Evolutionary conservation across 2,329 filamentous ascomycete species (phyloP), one percentile per base, ranked within the genome.

Genomic region (Fusarium avenaceum): DNA sequence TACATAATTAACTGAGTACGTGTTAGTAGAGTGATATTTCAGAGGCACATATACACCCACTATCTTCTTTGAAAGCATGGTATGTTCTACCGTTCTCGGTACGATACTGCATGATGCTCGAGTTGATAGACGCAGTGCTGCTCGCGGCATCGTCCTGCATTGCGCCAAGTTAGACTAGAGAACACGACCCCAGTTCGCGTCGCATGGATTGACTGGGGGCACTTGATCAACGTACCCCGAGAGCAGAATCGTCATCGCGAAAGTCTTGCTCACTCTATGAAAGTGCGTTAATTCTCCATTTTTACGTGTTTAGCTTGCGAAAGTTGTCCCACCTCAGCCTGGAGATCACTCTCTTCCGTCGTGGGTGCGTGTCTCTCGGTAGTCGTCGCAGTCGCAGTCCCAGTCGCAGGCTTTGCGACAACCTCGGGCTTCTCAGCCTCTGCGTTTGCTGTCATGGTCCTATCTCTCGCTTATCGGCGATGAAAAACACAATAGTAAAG

Each of bases 1-100:
- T 9, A 76, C 70, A 46, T 77, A 77, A 54, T 71, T 71, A 22
- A 72, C 66, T 69, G 3, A 3, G 4, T 1, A 6, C 11, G 13
- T 8, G 6, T 65, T 15, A 60, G 40, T 4, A 20, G 14, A 1
- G 13, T 17, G 30, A 8, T 1, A 14, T 14, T 1, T 5, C 4
- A 7, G 4, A 6, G 7, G 3, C 1, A n/a, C 2, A 14, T 17
- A 2, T 4, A 0, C 0, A 57, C 74, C 59, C 47, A 77, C 76
- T 77, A 1, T 70, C 70, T 24, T 75, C 73, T 28, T 69, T 71
- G 46, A 69, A 80, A 8, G 78, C 70, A 50, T 81, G 77, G 39
- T 80, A 81, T 1, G 78, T 80, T 17, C 80, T 69, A 3, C 79
- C 79, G 59, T 80, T 78, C 51, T 81, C 79, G 11, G 75, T 70